These are phyloP conservation scores for Juncus inflexus DNA, from an alignment of 176 grass and related monocot genomes.

Conservation along the genomic window DNA sequence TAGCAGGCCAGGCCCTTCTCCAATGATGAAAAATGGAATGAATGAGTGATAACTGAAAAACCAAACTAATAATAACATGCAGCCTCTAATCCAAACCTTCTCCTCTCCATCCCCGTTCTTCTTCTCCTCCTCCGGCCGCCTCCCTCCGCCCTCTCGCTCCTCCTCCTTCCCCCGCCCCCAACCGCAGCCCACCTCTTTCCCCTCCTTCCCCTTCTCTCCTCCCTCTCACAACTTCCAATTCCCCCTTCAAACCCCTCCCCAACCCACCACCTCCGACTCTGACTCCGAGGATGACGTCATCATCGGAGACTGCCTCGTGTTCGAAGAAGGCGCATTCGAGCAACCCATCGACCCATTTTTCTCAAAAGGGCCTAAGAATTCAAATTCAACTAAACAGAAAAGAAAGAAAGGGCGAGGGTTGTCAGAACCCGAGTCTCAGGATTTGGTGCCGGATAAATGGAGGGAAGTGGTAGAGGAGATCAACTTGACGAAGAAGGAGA, in stretches of 20 bases:
- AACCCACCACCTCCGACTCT: neutral
- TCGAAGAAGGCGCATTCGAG: constrained; percentile 94
- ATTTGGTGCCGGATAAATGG: constrained; percentile 76
- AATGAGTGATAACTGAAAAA: neutral
- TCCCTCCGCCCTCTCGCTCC: constrained; percentile 23
- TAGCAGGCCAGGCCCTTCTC: too few relatives aligned
- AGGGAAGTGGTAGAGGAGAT: constrained; percentile 69
- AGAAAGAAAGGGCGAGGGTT: constrained; percentile 17
- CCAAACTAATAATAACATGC: too few relatives aligned
- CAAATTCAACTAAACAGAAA: neutral
- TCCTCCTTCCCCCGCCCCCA: constrained; percentile 14
- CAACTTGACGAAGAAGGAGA: constrained; percentile 95
- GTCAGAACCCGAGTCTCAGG: constrained; percentile 25
- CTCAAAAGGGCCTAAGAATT: too few relatives aligned
- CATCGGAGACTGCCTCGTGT: constrained; percentile 89
- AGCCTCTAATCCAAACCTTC: constrained; percentile 24
- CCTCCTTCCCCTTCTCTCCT: constrained; percentile 16
- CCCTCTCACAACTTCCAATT: constrained; percentile 23
- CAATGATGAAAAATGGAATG: neutral
- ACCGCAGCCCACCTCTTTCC: constrained; percentile 15
- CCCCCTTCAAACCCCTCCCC: constrained; percentile 28
- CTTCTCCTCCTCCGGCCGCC: neutral
- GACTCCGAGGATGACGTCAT: constrained; percentile 33
- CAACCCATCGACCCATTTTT: constrained; percentile 24
- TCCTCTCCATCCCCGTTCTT: constrained; percentile 9